Conservation (phyloP, 768 basidiomycete genomes). For the Daedalea quercina region DNA sequence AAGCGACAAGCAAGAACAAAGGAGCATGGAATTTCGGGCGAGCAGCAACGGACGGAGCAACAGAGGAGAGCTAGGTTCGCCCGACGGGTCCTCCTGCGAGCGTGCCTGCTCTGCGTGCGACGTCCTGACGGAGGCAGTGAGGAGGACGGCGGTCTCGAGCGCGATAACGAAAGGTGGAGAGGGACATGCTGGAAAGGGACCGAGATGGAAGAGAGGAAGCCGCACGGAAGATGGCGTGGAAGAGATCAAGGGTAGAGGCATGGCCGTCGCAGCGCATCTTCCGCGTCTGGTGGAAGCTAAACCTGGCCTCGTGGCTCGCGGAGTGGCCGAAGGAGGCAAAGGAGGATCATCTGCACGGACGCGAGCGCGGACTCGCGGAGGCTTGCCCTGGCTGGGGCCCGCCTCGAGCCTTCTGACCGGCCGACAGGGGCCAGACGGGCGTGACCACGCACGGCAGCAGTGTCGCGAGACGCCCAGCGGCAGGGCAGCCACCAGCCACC, state of each 20-base stretch:
- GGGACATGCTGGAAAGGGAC: slow-evolving; percentile 2
- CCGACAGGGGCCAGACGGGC: not conserved
- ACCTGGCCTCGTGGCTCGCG: slow-evolving; percentile 2
- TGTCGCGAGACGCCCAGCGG: not conserved
- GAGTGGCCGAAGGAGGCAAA: not conserved
- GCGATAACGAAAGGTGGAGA: not conserved
- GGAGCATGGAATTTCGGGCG: too few relatives aligned
- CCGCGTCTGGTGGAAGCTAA: not conserved
- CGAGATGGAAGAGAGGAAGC: slow-evolving; percentile 1
- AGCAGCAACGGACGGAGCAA: too few relatives aligned
- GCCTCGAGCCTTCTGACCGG: not conserved
- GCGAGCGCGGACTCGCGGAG: not conserved
- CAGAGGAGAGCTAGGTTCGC: too few relatives aligned
- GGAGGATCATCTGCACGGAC: not conserved
- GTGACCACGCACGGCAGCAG: not conserved
- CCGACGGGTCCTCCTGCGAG: too few relatives aligned
- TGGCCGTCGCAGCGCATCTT: not conserved
- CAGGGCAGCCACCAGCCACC: not conserved
- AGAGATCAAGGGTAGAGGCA: slow-evolving; percentile 4
- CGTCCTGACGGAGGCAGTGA: not conserved
- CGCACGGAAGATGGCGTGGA: slow-evolving; percentile 2
- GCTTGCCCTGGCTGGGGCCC: not conserved
- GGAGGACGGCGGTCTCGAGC: not conserved
- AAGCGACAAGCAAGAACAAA: too few relatives aligned
- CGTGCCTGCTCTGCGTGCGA: too few relatives aligned